Conservation (phyloP, 2,329 filamentous ascomycete species). For the Kalmusia sp. region DNA sequence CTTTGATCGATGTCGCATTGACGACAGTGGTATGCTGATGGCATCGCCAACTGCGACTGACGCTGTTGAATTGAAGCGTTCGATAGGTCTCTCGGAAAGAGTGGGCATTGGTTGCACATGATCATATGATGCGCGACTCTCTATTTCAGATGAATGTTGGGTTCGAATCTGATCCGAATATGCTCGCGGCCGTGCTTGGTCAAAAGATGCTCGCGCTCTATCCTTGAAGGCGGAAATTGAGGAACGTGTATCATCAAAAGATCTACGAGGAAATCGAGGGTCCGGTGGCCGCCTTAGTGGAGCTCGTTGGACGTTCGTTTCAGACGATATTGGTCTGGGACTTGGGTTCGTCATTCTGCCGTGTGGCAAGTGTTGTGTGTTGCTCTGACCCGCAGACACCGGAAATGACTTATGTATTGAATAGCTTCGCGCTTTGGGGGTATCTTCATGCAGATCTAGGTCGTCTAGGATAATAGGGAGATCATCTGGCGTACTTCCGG, state of each 20-base stretch:
- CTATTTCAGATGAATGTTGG: conserved; percentile 8
- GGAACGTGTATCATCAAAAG: conserved; percentile 9
- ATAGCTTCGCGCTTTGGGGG: background rate
- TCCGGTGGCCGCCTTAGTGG: background rate
- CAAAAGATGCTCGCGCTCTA: conserved; percentile 7
- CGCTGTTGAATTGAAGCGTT: conserved; percentile 25
- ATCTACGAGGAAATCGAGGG: background rate
- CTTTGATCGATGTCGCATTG: conserved; percentile 25
- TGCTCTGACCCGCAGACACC: background rate
- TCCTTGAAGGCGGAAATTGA: background rate
- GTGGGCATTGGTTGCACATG: conserved; percentile 14
- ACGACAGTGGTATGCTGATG: conserved; percentile 19
- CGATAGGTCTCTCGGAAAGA: conserved; percentile 21
- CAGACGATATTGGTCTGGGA: no score
- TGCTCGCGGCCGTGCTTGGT: conserved; percentile 7
- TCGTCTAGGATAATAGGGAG: conserved; percentile 19
- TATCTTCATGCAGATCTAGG: conserved; percentile 14
- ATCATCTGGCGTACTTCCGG: conserved; percentile 37
- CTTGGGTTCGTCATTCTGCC: no score
- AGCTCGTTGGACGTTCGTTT: background rate
- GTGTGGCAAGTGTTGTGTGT: background rate
- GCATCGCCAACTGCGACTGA: conserved; percentile 18
- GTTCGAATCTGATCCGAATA: conserved; percentile 11
- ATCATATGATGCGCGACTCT: conserved; percentile 12
- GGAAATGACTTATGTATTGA: background rate